A percentile compares a stretch with the other conserved stretches of the same genome.
Evolutionary conservation across 2,329 filamentous ascomycete species (phyloP).

Genomic region (Sclerotinia sclerotiorum): DNA sequence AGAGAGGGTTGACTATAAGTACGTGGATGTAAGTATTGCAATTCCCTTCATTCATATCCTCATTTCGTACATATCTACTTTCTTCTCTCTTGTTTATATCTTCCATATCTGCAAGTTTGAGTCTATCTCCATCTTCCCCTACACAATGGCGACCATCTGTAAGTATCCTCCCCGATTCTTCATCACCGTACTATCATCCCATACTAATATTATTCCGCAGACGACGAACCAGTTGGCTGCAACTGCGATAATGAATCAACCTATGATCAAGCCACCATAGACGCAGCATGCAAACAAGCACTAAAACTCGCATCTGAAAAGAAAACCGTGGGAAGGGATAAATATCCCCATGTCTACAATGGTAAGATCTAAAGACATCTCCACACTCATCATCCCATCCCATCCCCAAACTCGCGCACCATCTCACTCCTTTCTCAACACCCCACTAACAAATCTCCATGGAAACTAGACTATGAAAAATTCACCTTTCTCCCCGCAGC

Average conservation of each 20-base stretch:
- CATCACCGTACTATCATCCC: neutral
- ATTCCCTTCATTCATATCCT: neutral
- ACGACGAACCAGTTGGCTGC: conserved; percentile 31
- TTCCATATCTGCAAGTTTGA: neutral
- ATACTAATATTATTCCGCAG: conserved; percentile 12
- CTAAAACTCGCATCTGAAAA: conserved; percentile 34
- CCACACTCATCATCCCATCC: neutral
- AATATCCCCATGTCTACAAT: conserved; percentile 41
- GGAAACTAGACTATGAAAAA: conserved; percentile 37
- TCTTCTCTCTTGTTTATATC: neutral
- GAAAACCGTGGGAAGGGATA: conserved; percentile 35
- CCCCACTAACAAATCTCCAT: neutral
- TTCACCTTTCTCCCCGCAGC: conserved; percentile 39
- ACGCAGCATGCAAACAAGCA: conserved; percentile 35
- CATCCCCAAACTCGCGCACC: neutral
- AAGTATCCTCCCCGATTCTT: neutral
- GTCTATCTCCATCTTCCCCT: neutral
- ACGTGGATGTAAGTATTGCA: neutral
- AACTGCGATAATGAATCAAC: conserved; percentile 33
- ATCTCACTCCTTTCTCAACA: neutral
- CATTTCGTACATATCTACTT: no score
- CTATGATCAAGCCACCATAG: conserved; percentile 35
- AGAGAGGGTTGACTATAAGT: neutral
- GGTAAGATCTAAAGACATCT: conserved; percentile 27
- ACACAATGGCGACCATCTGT: conserved; percentile 21